These are phyloP conservation scores for Phoma sp. DNA, from an alignment of 2,329 filamentous ascomycete genomes.

Conservation along the genomic window DNA sequence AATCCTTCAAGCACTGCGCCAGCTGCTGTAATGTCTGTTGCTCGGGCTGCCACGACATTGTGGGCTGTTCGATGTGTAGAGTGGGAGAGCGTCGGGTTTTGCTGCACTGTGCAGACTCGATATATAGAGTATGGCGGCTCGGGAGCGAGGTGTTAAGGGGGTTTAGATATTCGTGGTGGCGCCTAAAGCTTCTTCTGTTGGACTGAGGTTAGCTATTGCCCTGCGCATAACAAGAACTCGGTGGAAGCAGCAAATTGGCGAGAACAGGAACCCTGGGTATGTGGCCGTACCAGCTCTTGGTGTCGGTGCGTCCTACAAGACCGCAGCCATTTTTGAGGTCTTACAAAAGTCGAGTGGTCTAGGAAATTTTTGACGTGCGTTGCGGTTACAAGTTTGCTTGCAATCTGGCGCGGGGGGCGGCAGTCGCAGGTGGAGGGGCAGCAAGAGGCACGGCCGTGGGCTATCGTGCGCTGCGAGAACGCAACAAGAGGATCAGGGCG, in stretches of 20 bases:
- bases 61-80: slow-evolving; percentile 23
- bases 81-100: slow-evolving; percentile 17
- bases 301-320: slow-evolving; percentile 41
- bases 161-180: slow-evolving; percentile 25
- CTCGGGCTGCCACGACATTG: slow-evolving; percentile 92
- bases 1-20: slow-evolving; percentile 87
- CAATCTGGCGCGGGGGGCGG: slow-evolving; percentile 38
- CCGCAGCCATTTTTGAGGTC: slow-evolving; percentile 37
- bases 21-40: slow-evolving; percentile 88
- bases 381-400: slow-evolving; percentile 40
- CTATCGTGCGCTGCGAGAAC: slow-evolving; percentile 23
- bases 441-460: slow-evolving; percentile 17
- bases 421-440: slow-evolving; percentile 21
- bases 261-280: slow-evolving; percentile 17
- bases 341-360: slow-evolving; percentile 23
- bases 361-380: slow-evolving; percentile 21
- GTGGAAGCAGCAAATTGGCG: slow-evolving; percentile 21
- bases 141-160: slow-evolving; percentile 6
- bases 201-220: slow-evolving; percentile 41
- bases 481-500: slow-evolving; percentile 29
- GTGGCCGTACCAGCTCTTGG: slow-evolving; percentile 42
- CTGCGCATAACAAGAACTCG: slow-evolving; percentile 27
- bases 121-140: slow-evolving; percentile 1
- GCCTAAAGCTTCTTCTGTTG: slow-evolving; percentile 39
- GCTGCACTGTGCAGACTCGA: slow-evolving; percentile 5